These are phyloP conservation scores for Gossypium gossypioides DNA, from an alignment of 441 rosid species.

Conservation along the genomic window DNA sequence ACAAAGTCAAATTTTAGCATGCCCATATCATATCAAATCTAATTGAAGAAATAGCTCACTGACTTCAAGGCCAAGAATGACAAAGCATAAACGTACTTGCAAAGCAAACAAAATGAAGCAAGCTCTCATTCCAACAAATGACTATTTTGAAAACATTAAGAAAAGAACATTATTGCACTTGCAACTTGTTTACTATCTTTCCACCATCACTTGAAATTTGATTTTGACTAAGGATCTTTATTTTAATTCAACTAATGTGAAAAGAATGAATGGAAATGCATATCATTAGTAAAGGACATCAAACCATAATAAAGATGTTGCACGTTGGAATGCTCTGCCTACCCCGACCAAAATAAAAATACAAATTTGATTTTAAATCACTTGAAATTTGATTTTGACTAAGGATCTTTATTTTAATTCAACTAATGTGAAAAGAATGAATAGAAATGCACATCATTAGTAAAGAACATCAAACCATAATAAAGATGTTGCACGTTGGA, in stretches of 20 bases:
- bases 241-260: not conserved
- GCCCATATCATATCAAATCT: not conserved
- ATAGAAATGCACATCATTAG: not conserved
- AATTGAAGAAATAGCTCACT: not conserved
- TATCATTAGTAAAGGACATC: not conserved
- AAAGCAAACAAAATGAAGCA: not conserved
- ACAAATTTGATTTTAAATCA: no score
- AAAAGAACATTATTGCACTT: not conserved
- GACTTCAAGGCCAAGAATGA: not conserved
- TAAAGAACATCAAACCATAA: not conserved
- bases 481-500: not conserved
- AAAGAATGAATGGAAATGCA: not conserved
- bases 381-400: not conserved
- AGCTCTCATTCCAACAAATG: not conserved
- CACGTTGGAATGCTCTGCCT: not conserved
- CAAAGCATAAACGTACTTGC: not conserved
- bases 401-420: not conserved
- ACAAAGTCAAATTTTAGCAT: not conserved
- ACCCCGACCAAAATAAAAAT: not conserved
- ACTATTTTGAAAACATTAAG: not conserved
- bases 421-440: not conserved
- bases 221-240: not conserved
- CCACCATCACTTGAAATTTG: slow-evolving; percentile 3
- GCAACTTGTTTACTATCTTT: not conserved
- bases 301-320: not conserved